These are phyloP conservation scores for Colletotrichum theobromicola DNA, from an alignment of 2,329 filamentous ascomycete species.

Conservation along the genomic window DNA sequence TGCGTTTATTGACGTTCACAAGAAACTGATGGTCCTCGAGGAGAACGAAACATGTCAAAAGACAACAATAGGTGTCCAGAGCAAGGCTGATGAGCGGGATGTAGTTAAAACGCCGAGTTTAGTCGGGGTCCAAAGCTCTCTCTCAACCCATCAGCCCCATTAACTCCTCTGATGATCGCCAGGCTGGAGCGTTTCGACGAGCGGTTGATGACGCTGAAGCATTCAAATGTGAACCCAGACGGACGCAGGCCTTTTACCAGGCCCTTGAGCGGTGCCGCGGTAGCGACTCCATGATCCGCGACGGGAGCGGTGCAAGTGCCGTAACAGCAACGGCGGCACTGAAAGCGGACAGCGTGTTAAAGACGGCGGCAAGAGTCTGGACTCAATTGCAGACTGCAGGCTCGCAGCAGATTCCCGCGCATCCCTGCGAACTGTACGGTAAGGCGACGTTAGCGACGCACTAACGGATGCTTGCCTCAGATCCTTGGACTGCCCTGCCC, in stretches of 20 bases:
- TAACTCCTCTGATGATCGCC: background rate
- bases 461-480: constrained; percentile 18
- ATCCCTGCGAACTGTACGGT: constrained; percentile 16
- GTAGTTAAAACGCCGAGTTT: background rate
- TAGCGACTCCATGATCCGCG: constrained; percentile 9
- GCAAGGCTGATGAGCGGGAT: background rate
- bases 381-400: background rate
- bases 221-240: background rate
- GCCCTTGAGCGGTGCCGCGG: background rate
- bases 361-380: background rate
- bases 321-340: background rate
- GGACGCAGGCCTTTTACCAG: background rate
- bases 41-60: background rate
- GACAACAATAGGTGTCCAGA: background rate
- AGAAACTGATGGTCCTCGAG: background rate
- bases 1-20: background rate
- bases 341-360: background rate
- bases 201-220: constrained; percentile 2
- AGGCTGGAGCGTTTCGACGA: background rate
- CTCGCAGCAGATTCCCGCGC: background rate
- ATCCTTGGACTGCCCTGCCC: too few species aligned
- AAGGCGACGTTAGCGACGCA: constrained; percentile 13
- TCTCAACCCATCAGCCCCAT: background rate
- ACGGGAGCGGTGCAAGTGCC: constrained; percentile 6
- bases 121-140: background rate